Base-by-base conservation (phyloP, 1,284 basidiomycete species). In the Amylostereum chailletii region DNA sequence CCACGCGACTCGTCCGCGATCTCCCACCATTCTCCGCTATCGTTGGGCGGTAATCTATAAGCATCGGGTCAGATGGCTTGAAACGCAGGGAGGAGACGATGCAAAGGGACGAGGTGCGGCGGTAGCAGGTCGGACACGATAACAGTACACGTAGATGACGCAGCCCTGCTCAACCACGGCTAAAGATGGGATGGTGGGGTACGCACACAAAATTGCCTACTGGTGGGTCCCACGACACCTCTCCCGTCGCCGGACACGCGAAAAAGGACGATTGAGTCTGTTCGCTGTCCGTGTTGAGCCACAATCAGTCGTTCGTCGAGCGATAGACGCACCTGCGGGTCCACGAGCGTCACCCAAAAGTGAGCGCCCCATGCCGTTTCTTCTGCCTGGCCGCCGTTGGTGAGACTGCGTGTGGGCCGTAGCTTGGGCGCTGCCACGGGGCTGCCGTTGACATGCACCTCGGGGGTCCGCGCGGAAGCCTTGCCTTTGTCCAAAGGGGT, bases 11-110 rank as follows among this genome's bases (percentile, higher is more conserved):
- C 83, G 65, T 95, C 93, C 41, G 76, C 74, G 55, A 96, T 76
- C 65, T 96, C 92, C 91, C 93, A 95, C 93, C 93, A 97, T 63
- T 95, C 91, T 43, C 94, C 94, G 34, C 88, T 82, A 2, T 79
- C 74, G 53, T 76, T 87, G 5, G 90, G 87, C 29, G 93, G 94
- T 34, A 97, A 71, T 42, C 86, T 90, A 58, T 19, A 59, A 54
- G 49, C 51, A 42, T 19, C 19, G 19, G 19, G 19, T 19, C 19
- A 19, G 19, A 19, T 19, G 19, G 19, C 19, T 19, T 19, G 19
- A 19, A 19, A 19, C 19, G 19, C 19, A 19, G 19, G 19, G 19
- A 19, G 19, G 19, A 19, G 19, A 19, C 19, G 19, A 30, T 29
- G 19, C 45, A 44, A 49, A 53, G 47, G 43, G 38, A 52, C 41